These are phyloP conservation scores for Hypoxylon sp. DNA, from an alignment of 2,329 filamentous ascomycete species.

Conservation along the genomic window DNA sequence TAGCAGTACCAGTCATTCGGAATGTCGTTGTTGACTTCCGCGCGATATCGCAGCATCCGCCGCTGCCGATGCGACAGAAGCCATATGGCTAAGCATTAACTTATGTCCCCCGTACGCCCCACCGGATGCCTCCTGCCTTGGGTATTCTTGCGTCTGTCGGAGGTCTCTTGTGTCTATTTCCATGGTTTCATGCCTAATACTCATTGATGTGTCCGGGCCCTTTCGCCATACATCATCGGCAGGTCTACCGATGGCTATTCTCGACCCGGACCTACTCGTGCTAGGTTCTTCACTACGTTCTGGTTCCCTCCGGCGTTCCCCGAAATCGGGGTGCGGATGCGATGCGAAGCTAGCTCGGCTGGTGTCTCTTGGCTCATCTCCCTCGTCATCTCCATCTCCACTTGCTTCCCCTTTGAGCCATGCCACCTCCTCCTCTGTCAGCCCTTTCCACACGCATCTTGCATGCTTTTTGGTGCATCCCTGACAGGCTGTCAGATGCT, in stretches of 20 bases:
- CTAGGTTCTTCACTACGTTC: conserved; percentile 50
- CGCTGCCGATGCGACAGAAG: conserved; percentile 55
- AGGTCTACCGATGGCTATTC: conserved; percentile 51
- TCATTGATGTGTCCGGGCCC: conserved; percentile 45
- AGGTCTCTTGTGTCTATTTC: conserved; percentile 52
- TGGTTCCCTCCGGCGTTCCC: conserved; percentile 43
- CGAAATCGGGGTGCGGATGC: conserved; percentile 44
- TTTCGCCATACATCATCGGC: conserved; percentile 55
- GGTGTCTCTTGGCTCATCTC: conserved; percentile 49
- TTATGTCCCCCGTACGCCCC: conserved; percentile 46
- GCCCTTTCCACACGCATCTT: conserved; percentile 87
- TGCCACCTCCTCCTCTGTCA: conserved; percentile 78
- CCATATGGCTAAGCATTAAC: conserved; percentile 57
- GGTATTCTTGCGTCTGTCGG: conserved; percentile 40
- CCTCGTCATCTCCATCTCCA: conserved; percentile 52
- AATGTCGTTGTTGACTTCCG: conserved; percentile 39
- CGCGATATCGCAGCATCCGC: conserved; percentile 50
- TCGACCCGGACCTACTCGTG: conserved; percentile 42
- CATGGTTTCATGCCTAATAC: conserved; percentile 50
- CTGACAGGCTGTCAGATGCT: conserved; percentile 87
- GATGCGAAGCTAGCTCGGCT: conserved; percentile 44
- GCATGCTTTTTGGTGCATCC: conserved; percentile 93
- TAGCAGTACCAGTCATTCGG: conserved; percentile 32
- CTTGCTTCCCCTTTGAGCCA: conserved; percentile 55
- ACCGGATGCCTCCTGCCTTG: conserved; percentile 34